Evolutionary conservation across 1,284 basidiomycete species (phyloP), one percentile per base, ranked within the genome.

Genomic region (Boletus sp.): DNA sequence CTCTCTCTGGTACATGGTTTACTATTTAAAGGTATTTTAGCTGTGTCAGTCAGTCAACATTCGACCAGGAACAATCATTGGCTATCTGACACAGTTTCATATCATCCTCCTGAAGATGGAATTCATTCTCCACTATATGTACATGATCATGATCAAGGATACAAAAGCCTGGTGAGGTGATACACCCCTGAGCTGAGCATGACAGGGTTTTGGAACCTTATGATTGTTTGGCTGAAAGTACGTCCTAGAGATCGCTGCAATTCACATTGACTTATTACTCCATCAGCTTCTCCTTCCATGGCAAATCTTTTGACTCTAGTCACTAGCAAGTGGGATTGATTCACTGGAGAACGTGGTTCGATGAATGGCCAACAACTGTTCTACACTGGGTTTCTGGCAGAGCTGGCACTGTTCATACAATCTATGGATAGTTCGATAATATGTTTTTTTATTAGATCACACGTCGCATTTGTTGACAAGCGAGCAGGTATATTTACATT

Each of bases 351-450:
- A 99, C 74, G 98, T 99, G 97, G 85, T 99, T 8, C 85, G 97
- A 19, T 98, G 97, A 73, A 93, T 98, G 86, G 92, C 89, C n/a
- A 99, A 99, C 79, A 99, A 98, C 76, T 98, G 98, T 72, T 98
- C 95, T 2, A 87, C 90, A 0, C 76, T 91, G 4, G 95, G 94
- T 0, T 99, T 99, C 76, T 99, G 97, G 97, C 79, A 96, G 64
- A 89, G 88, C 62, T 99, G 97, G 97, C 97, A 99, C 76, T 82
- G 97, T 14, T 93, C 90, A 68, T 99, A 96, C 78, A 99, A 99
- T 72, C 83, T 98, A 13, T 99, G 97, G 97, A 83, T 96, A 53
- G 88, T 97, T 47, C 82, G 96, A 89, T 94, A 74, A 35, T 59
- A 3, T 1, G 76, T 58, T 43, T 56, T 61, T 38, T 55, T 56